These are phyloP conservation scores for Linnemannia hyalina DNA, from an alignment of 192 early-diverging fungal species.

Conservation along the genomic window DNA sequence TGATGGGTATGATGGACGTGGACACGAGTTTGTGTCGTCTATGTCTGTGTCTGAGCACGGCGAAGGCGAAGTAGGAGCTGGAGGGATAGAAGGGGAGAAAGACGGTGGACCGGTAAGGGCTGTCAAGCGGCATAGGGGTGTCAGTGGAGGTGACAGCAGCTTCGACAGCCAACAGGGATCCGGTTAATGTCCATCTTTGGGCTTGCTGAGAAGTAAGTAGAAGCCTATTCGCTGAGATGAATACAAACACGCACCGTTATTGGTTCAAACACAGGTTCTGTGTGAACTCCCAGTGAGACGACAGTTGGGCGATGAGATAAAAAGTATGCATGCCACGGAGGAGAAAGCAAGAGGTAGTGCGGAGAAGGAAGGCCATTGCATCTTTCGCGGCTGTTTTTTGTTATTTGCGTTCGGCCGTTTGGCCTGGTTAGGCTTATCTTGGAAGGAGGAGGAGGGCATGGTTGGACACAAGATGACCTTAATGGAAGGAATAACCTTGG, in stretches of 20 bases:
- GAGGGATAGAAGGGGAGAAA: not conserved
- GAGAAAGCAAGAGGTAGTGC: no score
- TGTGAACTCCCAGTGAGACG: not conserved
- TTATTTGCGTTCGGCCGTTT: not conserved
- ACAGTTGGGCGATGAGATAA: not conserved
- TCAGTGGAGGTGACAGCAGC: not conserved
- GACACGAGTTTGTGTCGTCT: not conserved
- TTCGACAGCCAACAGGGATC: not conserved
- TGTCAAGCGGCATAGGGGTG: conserved; percentile 1
- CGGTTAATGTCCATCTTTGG: not conserved
- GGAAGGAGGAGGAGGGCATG: not conserved
- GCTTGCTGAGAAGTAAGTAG: not conserved
- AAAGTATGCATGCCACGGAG: not conserved
- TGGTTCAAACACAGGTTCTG: not conserved
- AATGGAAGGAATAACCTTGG: not conserved
- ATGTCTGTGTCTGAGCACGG: not conserved
- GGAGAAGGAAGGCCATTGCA: no score
- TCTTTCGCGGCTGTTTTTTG: no score
- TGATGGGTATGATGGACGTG: not conserved
- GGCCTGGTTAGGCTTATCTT: not conserved
- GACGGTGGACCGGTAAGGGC: not conserved
- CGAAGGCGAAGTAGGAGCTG: not conserved
- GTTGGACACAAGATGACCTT: not conserved
- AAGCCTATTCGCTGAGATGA: not conserved
- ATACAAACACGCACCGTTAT: no score